phyloP scores from a whole-genome alignment of 192 early-diverging fungal genomes.

The Helicostylum pulchrum region DNA sequence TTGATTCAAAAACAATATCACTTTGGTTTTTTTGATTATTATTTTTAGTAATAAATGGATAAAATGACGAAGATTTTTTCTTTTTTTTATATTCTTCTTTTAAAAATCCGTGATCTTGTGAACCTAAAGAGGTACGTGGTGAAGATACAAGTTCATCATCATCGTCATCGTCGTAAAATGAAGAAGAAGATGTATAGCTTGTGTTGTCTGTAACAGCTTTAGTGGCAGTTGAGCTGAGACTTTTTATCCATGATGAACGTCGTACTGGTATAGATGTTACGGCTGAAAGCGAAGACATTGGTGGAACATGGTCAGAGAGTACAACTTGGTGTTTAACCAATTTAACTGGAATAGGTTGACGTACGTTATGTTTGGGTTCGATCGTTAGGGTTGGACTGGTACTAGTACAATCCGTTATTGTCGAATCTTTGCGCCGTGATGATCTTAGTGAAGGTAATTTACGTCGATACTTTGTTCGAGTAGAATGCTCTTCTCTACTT shows the following conservation, averaged over 20 bases:
- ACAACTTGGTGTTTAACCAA: conserved; percentile 23
- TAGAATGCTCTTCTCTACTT: conserved; percentile 8
- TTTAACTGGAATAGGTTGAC: conserved; percentile 8
- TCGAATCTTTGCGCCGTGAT: not conserved
- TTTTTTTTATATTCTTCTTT: not conserved
- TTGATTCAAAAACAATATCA: conserved; percentile 11
- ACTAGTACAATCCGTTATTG: not conserved
- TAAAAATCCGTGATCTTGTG: not conserved
- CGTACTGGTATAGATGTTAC: not conserved
- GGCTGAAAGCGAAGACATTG: conserved; percentile 13
- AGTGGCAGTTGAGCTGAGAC: not conserved
- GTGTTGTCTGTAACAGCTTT: not conserved
- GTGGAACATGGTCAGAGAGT: conserved; percentile 14
- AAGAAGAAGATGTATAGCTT: not conserved
- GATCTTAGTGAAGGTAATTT: conserved; percentile 3
- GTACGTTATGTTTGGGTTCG: not conserved
- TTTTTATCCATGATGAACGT: not conserved
- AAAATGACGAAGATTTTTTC: not conserved
- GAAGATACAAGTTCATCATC: conserved; percentile 7
- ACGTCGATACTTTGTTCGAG: not conserved
- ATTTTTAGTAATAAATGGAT: too few relatives aligned
- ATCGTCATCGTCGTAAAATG: conserved; percentile 7
- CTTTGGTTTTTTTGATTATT: not conserved
- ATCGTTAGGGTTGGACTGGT: not conserved
- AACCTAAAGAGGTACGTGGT: conserved; percentile 10